These are phyloP conservation scores for Paramecium biaurelia DNA, from an alignment of 73 alveolate genomes.

Conservation along the genomic window DNA sequence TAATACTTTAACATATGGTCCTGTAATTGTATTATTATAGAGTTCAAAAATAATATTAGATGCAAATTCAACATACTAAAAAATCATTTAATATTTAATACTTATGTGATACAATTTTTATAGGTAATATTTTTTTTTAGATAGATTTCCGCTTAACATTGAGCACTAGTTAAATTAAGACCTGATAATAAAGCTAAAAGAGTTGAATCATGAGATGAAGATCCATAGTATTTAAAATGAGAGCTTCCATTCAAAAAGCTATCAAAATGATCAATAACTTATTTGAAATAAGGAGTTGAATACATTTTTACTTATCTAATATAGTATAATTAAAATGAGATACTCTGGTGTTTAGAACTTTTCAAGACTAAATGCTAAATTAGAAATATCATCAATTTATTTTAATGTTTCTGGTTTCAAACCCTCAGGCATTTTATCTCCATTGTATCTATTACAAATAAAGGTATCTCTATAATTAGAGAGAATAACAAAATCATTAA, in stretches of 20 bases:
- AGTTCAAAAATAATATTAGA: constrained; percentile 24
- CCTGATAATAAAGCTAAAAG: constrained; percentile 17
- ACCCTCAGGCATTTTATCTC: background rate
- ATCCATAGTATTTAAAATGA: background rate
- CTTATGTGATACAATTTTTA: background rate
- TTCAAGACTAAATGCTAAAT: background rate
- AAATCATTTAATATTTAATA: background rate
- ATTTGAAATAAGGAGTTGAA: constrained; percentile 30
- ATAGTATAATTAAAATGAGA: background rate
- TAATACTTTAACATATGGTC: constrained; percentile 39
- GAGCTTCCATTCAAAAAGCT: background rate
- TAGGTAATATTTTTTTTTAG: background rate
- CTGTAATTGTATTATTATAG: background rate
- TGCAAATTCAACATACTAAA: constrained; percentile 26
- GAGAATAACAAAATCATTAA: background rate
- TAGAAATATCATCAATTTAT: background rate
- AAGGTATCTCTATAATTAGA: constrained; percentile 17
- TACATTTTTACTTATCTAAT: background rate
- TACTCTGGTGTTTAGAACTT: background rate
- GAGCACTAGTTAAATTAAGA: background rate
- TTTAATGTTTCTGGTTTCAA: background rate
- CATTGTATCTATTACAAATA: constrained; percentile 5
- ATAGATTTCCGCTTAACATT: background rate
- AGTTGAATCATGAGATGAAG: constrained; percentile 54
- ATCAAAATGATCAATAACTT: background rate